Percentiles rank a stretch among this genome's conserved stretches.
Evolutionary conservation across 345 rosid genomes (phyloP).

Genomic region (Camelina sativa): DNA sequence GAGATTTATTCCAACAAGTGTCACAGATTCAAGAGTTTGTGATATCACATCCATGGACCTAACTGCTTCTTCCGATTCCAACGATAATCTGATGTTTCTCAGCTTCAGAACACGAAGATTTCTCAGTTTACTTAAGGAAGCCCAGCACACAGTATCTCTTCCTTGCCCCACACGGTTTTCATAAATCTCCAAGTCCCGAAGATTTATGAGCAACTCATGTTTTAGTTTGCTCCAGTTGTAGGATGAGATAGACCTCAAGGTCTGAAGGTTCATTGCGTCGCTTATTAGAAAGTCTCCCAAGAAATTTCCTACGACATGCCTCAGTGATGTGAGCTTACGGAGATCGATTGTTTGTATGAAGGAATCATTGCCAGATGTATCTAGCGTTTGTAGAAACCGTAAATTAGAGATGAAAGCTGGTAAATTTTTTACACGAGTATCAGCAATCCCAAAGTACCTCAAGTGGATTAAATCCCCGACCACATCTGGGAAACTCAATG

Average conservation of each 20-base stretch:
- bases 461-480: not conserved
- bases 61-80: not conserved
- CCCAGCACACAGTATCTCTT: not conserved
- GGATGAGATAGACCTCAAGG: constrained; percentile 27
- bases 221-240: constrained; percentile 26
- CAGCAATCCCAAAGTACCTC: constrained; percentile 20
- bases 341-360: not conserved
- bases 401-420: not conserved
- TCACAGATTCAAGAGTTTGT: not conserved
- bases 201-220: not conserved
- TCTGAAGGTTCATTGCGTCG: constrained; percentile 4
- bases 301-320: constrained; percentile 13
- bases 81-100: not conserved
- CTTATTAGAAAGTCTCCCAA: not conserved
- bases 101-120: constrained; percentile 14
- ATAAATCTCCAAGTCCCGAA: not conserved
- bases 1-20: not conserved
- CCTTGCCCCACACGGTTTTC: not conserved
- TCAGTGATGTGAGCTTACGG: constrained; percentile 13
- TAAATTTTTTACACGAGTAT: rapidly evolving
- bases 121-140: not conserved
- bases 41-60: not conserved
- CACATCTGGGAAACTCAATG: not conserved
- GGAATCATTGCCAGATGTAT: not conserved
- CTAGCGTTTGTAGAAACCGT: constrained; percentile 21